Conservation (phyloP, 208 protist species). For the Herpetomonas tarakana region DNA sequence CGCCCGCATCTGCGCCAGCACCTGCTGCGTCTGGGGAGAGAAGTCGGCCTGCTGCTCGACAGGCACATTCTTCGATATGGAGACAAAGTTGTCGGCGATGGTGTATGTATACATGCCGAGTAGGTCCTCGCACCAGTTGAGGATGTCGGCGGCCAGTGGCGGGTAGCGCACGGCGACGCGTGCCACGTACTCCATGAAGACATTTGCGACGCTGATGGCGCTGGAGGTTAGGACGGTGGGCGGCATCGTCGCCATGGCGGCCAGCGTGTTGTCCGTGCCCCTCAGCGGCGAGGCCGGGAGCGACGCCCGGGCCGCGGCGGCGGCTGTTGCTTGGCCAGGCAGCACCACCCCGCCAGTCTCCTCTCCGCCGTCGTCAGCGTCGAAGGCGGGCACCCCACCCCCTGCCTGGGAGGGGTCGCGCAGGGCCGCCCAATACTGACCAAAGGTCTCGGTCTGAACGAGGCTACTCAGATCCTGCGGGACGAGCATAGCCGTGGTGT, state of each 20-base stretch:
- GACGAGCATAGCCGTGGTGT: constrained; percentile 48
- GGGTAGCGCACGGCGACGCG: constrained; percentile 73
- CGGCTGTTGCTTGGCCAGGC: background rate
- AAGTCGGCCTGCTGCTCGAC: constrained; percentile 78
- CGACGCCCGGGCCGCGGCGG: background rate
- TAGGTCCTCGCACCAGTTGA: constrained; percentile 71
- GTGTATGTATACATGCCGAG: constrained; percentile 74
- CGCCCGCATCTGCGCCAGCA: constrained; percentile 46
- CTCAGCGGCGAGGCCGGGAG: background rate
- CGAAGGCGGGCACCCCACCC: background rate
- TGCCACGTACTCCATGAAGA: constrained; percentile 71
- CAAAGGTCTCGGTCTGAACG: constrained; percentile 57
- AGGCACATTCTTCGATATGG: constrained; percentile 59
- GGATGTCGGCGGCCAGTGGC: constrained; percentile 60
- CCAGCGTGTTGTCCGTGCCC: constrained; percentile 11
- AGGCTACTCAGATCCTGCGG: constrained; percentile 56
- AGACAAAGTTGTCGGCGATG: constrained; percentile 84
- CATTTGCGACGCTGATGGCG: constrained; percentile 52
- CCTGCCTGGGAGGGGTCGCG: background rate
- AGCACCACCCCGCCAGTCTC: constrained; percentile 5
- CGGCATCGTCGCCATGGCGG: constrained; percentile 18
- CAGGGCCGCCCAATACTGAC: constrained; percentile 37
- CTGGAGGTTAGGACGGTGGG: constrained; percentile 55
- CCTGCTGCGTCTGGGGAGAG: constrained; percentile 32
- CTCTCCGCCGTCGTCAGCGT: constrained; percentile 12